Base-by-base conservation (phyloP, 176 grass and related monocot species). In the Aegilops umbellulata region DNA sequence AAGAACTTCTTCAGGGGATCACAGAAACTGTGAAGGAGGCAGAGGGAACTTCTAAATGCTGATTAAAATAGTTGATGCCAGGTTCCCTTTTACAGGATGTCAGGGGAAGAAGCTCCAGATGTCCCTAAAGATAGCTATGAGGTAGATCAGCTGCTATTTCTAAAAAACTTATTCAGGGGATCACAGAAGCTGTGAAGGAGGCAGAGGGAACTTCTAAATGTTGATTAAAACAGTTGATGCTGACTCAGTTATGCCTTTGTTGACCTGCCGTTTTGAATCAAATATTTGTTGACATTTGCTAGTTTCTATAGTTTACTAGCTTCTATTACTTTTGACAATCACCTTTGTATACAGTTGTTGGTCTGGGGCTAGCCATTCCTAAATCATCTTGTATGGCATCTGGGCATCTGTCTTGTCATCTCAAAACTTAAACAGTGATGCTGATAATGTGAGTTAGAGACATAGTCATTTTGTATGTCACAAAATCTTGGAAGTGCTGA, bases 101-200 rank as follows among this genome's bases (percentile, higher is more conserved):
- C 85, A 69, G 91, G 85, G 13, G 85, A 90, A 88, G 91, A 93
- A 83, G 85, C 88, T 85, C 66, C 78, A 44, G 83, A 86, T 90
- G 77, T 90, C 60, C 88, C 88, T 1, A 93, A 93, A 82, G 91
- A 67, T 85, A 88, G 85, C 73, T 90, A 88, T 86, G 91, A 93
- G 82, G 85, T 93, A 60, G 91, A 93, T 2, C 85, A 69, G 91
- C 91, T 79, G 91, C 88, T 79, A 93, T 89, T 82, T 73, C 85
- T 68, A 88, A 88, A 65, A 88, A 93, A 79, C 85, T 93, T 85
- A 78, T 93, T 90, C 91, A 88, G 65, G 74, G 24, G 55, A 76
- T 34, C 77, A 78, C 83, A 22, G 82, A 85, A 42, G 66, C 34
- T 19, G 73, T 69, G 9, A 22, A 73, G 74, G 81, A 60, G 30